Conservation (phyloP, 768 basidiomycete genomes). For the Serendipita sp. region DNA sequence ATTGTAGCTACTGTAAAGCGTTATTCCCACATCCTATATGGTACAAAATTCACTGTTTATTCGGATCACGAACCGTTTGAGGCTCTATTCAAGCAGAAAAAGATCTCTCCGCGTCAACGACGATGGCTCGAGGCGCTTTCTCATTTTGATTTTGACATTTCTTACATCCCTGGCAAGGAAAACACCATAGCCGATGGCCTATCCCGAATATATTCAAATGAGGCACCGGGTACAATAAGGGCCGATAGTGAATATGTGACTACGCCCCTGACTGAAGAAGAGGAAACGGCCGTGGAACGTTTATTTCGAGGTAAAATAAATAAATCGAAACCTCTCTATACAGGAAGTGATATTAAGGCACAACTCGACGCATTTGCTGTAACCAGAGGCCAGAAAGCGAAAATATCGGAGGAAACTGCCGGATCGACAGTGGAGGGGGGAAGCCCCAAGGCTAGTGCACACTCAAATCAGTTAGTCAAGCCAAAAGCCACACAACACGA, state of each 20-base stretch:
- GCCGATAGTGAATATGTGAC: conserved; percentile 13
- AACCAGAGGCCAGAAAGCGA: neutral
- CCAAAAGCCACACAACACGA: neutral
- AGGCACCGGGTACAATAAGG: conserved; percentile 13
- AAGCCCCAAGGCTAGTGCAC: neutral
- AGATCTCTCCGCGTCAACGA: neutral
- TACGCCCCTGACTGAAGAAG: neutral
- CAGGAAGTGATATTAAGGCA: neutral
- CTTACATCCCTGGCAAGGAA: conserved; percentile 1
- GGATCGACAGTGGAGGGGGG: neutral
- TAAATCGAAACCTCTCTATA: neutral
- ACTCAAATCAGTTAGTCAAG: neutral
- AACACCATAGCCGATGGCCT: conserved; percentile 11
- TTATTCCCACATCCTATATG: neutral
- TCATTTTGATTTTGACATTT: conserved; percentile 7
- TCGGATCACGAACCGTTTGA: conserved; percentile 8
- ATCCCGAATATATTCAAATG: conserved; percentile 15
- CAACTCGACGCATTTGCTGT: neutral
- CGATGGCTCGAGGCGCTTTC: conserved; percentile 6
- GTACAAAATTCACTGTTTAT: conserved; percentile 1
- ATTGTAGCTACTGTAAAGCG: conserved; percentile 6
- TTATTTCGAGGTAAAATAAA: neutral
- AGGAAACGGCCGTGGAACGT: neutral
- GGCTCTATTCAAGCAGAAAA: conserved; percentile 1
- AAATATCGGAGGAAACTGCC: neutral